Evolutionary conservation across 192 early-diverging fungal genomes (phyloP).

Genomic region (Podila minutissima): DNA sequence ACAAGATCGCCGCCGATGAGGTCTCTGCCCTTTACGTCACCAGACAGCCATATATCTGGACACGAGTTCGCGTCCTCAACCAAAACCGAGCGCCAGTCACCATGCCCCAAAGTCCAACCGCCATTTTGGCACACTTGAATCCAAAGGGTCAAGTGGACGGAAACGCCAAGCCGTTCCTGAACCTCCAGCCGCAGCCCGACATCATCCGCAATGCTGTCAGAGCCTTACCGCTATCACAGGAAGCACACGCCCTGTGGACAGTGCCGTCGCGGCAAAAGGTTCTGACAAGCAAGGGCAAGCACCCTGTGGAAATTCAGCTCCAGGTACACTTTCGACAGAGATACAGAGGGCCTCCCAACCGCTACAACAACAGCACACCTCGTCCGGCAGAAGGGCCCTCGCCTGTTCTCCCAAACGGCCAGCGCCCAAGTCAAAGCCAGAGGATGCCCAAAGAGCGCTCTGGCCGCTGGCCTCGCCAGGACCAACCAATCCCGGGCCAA

Average conservation of each 20-base stretch:
- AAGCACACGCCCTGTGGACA: neutral
- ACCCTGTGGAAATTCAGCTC: neutral
- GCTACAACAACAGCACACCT: neutral
- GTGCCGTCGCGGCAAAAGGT: neutral
- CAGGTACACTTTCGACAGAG: neutral
- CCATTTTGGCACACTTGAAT: conserved; percentile 12
- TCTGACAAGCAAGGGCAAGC: neutral
- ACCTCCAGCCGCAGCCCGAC: conserved; percentile 16
- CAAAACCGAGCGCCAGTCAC: neutral
- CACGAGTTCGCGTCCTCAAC: conserved; percentile 14
- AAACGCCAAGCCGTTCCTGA: conserved; percentile 1
- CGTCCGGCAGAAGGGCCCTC: neutral
- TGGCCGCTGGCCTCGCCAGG: no score
- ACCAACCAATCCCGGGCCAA: no score
- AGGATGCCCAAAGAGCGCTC: no score
- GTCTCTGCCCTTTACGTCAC: conserved; percentile 11
- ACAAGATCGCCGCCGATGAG: conserved; percentile 18
- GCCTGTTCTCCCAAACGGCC: neutral
- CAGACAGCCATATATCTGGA: conserved; percentile 39
- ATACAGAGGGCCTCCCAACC: neutral
- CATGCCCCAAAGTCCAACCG: conserved; percentile 13
- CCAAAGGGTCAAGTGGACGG: neutral
- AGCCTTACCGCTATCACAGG: neutral
- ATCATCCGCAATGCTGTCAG: conserved; percentile 21
- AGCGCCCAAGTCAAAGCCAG: neutral